Percentiles rank a stretch among this genome's conserved stretches.
Evolutionary conservation across 2,329 filamentous ascomycete genomes (phyloP).

Genomic region (Ascocoryne sarcoides): DNA sequence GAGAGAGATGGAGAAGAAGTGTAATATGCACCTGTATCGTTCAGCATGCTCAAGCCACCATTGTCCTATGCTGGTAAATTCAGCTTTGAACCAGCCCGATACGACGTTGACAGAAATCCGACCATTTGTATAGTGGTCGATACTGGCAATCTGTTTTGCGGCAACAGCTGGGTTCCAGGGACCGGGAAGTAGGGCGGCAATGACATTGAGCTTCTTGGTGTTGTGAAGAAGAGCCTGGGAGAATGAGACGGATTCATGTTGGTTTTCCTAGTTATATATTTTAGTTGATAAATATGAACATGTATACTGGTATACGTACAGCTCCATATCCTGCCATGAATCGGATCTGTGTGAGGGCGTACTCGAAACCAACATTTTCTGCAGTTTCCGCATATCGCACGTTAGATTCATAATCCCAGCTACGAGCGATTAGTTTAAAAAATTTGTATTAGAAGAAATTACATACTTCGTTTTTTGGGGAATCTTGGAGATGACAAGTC

Average conservation of each 20-base stretch:
- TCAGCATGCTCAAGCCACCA: slow-evolving; percentile 48
- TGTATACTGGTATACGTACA: slow-evolving; percentile 12
- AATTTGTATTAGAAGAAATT: neutral
- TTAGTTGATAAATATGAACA: neutral
- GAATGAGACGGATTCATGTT: slow-evolving; percentile 45
- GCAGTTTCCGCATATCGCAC: slow-evolving; percentile 40
- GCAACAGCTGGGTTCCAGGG: slow-evolving; percentile 43
- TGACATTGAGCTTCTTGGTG: slow-evolving; percentile 41
- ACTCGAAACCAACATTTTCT: slow-evolving; percentile 41
- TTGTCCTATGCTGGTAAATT: slow-evolving; percentile 42
- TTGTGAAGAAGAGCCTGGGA: slow-evolving; percentile 39
- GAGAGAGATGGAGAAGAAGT: no score
- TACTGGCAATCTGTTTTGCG: slow-evolving; percentile 44
- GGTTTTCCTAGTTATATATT: slow-evolving; percentile 27
- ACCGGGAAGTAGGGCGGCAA: slow-evolving; percentile 41
- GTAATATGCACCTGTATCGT: slow-evolving; percentile 33
- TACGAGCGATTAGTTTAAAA: slow-evolving; percentile 3
- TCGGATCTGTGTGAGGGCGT: slow-evolving; percentile 42
- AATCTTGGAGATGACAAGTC: slow-evolving; percentile 44
- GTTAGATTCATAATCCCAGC: slow-evolving; percentile 41
- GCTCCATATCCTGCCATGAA: slow-evolving; percentile 43
- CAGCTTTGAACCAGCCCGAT: slow-evolving; percentile 44
- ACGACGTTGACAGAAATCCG: slow-evolving; percentile 44
- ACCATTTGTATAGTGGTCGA: slow-evolving; percentile 43
- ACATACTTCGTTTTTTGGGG: slow-evolving; percentile 34